phyloP scores from a whole-genome alignment of 73 alveolate genomes.

The Paramecium pentaurelia region DNA sequence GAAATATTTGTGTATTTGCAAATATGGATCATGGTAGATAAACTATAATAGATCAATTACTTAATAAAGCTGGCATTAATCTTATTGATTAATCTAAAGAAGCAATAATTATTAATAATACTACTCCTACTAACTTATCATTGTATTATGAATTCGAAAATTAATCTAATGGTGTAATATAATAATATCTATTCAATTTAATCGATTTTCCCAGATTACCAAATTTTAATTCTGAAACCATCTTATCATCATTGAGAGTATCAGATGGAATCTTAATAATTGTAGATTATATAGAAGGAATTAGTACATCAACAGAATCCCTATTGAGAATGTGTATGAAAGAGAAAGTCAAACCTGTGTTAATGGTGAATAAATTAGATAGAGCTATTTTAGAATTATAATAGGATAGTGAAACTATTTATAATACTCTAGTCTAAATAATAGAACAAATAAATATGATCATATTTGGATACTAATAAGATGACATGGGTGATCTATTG shows the following conservation, averaged over 20 bases:
- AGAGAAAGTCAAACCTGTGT: slow-evolving; percentile 90
- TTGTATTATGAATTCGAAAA: slow-evolving; percentile 66
- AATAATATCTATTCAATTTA: slow-evolving; percentile 71
- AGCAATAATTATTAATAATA: slow-evolving; percentile 84
- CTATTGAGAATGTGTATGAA: slow-evolving; percentile 87
- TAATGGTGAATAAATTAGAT: slow-evolving; percentile 92
- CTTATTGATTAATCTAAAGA: slow-evolving; percentile 84
- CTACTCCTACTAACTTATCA: slow-evolving; percentile 84
- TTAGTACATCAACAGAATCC: slow-evolving; percentile 92
- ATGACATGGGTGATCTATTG: slow-evolving; percentile 44
- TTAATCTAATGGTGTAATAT: slow-evolving; percentile 12
- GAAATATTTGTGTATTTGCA: slow-evolving; percentile 89
- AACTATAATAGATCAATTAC: slow-evolving; percentile 81
- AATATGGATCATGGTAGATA: slow-evolving; percentile 94
- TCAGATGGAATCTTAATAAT: slow-evolving; percentile 97
- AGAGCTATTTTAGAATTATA: slow-evolving; percentile 78
- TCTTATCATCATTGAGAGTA: slow-evolving; percentile 91
- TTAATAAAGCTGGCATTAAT: slow-evolving; percentile 73
- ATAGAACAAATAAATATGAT: slow-evolving; percentile 78
- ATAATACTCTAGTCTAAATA: slow-evolving; percentile 66
- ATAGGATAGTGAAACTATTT: slow-evolving; percentile 86
- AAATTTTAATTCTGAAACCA: slow-evolving; percentile 88
- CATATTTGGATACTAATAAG: slow-evolving; percentile 66
- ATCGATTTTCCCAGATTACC: slow-evolving; percentile 97
- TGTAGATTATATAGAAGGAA: slow-evolving; percentile 92